Percentiles rank a stretch among this genome's conserved stretches.
phyloP scores from a whole-genome alignment of 495 filamentous ascomycete species.

The Neurospora terricola region DNA sequence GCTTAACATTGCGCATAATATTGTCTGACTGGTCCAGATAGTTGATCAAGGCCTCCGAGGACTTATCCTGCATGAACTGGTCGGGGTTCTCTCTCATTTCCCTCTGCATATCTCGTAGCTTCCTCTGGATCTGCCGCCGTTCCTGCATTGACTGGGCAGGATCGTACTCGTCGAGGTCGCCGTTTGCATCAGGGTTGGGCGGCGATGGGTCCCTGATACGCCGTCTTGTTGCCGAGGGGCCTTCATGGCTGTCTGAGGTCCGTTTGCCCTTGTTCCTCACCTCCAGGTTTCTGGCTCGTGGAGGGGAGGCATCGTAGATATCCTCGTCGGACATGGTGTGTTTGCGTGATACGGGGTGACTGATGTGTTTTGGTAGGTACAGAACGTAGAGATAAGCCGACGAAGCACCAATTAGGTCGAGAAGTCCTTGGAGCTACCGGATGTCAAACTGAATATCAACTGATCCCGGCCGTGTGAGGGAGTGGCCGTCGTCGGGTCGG shows the following conservation, averaged over 20 bases:
- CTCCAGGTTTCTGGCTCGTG: not conserved
- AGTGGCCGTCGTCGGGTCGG: not conserved
- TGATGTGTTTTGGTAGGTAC: not conserved
- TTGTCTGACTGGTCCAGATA: conserved; percentile 56
- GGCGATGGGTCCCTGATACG: conserved; percentile 27
- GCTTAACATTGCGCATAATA: conserved; percentile 61
- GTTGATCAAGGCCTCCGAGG: conserved; percentile 38
- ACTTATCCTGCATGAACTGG: conserved; percentile 52
- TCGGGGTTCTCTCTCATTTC: conserved; percentile 62
- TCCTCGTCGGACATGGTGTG: not conserved
- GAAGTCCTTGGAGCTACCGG: not conserved
- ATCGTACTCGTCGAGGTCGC: conserved; percentile 55
- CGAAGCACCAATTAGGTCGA: not conserved
- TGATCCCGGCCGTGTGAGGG: not conserved
- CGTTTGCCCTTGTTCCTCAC: conserved; percentile 38
- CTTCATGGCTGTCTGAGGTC: conserved; percentile 35
- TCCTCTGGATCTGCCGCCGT: conserved; percentile 57
- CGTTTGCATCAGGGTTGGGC: not conserved
- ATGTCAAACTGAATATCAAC: not conserved
- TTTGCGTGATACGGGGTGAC: not conserved
- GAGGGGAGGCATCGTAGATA: not conserved
- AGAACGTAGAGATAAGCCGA: not conserved
- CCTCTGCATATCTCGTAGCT: conserved; percentile 54
- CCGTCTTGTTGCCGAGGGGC: conserved; percentile 25
- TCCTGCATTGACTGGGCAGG: conserved; percentile 81